A percentile compares a stretch with the other conserved stretches of the same genome.
These are phyloP conservation scores for Taxillus chinensis DNA, from an alignment of 164 flowering plant species.

Conservation along the genomic window DNA sequence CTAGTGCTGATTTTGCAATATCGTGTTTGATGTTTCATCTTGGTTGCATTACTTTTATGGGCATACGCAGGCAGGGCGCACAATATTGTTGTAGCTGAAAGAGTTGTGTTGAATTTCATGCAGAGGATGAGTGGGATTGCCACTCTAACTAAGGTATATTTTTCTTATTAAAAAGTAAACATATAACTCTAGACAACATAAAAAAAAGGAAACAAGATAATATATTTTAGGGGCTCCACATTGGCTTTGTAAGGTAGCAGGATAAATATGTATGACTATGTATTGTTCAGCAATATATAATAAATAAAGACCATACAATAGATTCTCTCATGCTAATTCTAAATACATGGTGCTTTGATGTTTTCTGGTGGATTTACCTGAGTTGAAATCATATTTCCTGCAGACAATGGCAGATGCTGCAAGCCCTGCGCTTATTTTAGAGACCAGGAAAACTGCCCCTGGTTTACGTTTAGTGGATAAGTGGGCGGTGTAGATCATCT, in stretches of 20 bases:
- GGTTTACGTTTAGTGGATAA: conserved; percentile 95
- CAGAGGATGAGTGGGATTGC: conserved; percentile 99
- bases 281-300: too few species aligned
- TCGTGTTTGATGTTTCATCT: neutral
- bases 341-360: too few species aligned
- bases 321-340: neutral
- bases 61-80: conserved; percentile 65
- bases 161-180: neutral
- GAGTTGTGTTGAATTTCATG: conserved; percentile 93
- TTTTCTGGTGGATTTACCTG: neutral
- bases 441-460: conserved; percentile 98
- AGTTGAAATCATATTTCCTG: conserved; percentile 10
- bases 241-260: too few species aligned
- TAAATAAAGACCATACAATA: too few species aligned
- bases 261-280: too few species aligned
- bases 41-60: neutral
- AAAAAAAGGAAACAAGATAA: neutral
- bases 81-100: conserved; percentile 78
- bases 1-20: neutral
- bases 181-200: neutral
- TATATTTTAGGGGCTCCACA: neutral
- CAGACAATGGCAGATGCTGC: conserved; percentile 97
- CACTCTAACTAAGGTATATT: conserved; percentile 66
- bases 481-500: conserved; percentile 73
- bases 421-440: conserved; percentile 68